Conservation (phyloP, 371 early-diverging fungal genomes). For the Mucor racemosus region DNA sequence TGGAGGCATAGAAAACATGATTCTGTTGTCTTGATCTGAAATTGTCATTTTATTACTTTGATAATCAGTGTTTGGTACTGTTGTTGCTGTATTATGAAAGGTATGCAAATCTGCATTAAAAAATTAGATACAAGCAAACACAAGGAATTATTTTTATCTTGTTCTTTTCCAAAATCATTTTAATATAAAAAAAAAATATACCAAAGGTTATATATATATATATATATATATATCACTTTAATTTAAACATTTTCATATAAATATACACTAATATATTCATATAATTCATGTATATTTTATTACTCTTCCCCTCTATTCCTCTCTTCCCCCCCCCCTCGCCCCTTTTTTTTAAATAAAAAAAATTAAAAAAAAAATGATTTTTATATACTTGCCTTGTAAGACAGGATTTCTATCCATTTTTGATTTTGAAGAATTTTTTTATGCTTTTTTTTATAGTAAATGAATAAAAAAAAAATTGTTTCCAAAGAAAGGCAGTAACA, state of each 20-base stretch:
- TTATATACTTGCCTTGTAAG: slow-evolving; percentile 24
- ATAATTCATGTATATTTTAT: neutral
- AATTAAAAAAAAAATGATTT: neutral
- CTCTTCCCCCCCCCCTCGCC: neutral
- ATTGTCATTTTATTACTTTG: slow-evolving; percentile 5
- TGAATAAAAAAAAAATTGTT: slow-evolving; percentile 2
- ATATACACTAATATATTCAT: neutral
- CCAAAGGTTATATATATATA: too few species aligned
- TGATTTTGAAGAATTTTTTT: neutral
- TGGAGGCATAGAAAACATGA: slow-evolving; percentile 9
- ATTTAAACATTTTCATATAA: neutral
- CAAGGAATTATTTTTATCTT: neutral
- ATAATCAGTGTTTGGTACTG: neutral
- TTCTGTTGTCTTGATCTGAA: slow-evolving; percentile 5
- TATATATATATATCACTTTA: too few species aligned
- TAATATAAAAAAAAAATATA: too few species aligned
- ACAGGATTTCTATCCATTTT: slow-evolving; percentile 29
- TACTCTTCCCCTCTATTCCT: neutral
- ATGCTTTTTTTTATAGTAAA: neutral
- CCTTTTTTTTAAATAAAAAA: neutral
- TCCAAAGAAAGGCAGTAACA: slow-evolving; percentile 6
- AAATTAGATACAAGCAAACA: neutral
- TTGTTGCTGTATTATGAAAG: slow-evolving; percentile 17
- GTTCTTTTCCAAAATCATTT: neutral
- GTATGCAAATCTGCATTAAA: slow-evolving; percentile 27